Conservation (phyloP, 768 basidiomycete species). For the Phanerochaete carnosa region DNA sequence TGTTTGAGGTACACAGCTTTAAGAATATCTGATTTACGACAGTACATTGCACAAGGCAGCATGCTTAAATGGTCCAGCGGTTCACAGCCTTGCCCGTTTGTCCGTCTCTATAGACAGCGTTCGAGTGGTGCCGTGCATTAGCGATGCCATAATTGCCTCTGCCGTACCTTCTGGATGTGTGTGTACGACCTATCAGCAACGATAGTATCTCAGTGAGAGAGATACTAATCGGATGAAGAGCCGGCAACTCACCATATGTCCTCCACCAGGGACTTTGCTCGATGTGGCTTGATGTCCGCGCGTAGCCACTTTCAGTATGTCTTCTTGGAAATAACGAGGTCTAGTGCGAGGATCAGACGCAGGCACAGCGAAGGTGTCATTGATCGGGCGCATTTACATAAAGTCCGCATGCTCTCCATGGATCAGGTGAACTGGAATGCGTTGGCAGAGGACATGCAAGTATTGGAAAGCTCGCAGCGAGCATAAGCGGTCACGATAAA, state of each 20-base stretch:
- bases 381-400: not conserved
- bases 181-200: no score
- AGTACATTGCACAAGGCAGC: no score
- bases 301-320: not conserved
- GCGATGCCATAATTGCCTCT: no score
- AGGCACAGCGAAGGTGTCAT: not conserved
- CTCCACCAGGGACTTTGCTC: not conserved
- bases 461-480: not conserved
- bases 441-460: not conserved
- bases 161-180: no score
- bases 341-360: not conserved
- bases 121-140: no score
- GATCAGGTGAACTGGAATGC: constrained; percentile 14
- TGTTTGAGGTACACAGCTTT: no score
- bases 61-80: no score
- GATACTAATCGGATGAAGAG: no score
- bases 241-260: constrained; percentile 6
- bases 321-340: constrained; percentile 1
- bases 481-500: constrained; percentile 1
- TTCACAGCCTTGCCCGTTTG: no score
- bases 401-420: constrained; percentile 12
- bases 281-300: constrained; percentile 2
- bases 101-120: not conserved
- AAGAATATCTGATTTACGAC: no score
- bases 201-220: no score